Percentiles rank a stretch among this genome's conserved stretches.
phyloP scores from a whole-genome alignment of 345 rosid genomes.

The Cardamine occulta region DNA sequence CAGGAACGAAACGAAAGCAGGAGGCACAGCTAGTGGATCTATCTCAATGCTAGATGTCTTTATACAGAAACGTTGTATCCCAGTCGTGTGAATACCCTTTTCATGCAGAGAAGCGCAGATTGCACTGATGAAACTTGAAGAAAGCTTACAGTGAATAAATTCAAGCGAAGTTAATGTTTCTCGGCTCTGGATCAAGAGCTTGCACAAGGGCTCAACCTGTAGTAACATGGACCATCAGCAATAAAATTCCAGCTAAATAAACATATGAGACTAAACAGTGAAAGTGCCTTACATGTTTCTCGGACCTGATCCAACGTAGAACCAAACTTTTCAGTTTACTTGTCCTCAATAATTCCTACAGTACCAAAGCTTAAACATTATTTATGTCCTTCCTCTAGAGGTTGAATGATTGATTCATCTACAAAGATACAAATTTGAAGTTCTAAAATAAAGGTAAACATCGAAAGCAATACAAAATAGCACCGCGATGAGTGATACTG shows the following conservation, averaged over 20 bases:
- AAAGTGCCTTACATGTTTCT: slow-evolving; percentile 65
- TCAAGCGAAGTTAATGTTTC: slow-evolving; percentile 73
- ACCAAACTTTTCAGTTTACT: slow-evolving; percentile 67
- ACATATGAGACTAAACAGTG: slow-evolving; percentile 21
- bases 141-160: slow-evolving; percentile 76
- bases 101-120: slow-evolving; percentile 54
- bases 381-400: not conserved
- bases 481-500: not conserved
- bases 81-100: slow-evolving; percentile 45
- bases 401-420: slow-evolving; percentile 12
- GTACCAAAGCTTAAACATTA: slow-evolving; percentile 26
- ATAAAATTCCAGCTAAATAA: slow-evolving; percentile 14
- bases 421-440: slow-evolving; percentile 15
- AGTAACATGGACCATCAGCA: slow-evolving; percentile 32
- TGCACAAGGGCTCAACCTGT: slow-evolving; percentile 76
- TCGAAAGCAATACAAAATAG: slow-evolving; percentile 5
- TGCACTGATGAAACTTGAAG: slow-evolving; percentile 53
- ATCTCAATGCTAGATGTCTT: slow-evolving; percentile 58
- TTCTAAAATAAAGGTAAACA: slow-evolving; percentile 21
- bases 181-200: slow-evolving; percentile 65
- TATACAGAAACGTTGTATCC: slow-evolving; percentile 61
- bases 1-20: slow-evolving; percentile 62
- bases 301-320: slow-evolving; percentile 65
- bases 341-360: slow-evolving; percentile 68
- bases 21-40: slow-evolving; percentile 47